A percentile compares a stretch with the other conserved stretches of the same genome.
Conservation (phyloP, 192 early-diverging fungal species). For the Umbelopsis vinacea region DNA sequence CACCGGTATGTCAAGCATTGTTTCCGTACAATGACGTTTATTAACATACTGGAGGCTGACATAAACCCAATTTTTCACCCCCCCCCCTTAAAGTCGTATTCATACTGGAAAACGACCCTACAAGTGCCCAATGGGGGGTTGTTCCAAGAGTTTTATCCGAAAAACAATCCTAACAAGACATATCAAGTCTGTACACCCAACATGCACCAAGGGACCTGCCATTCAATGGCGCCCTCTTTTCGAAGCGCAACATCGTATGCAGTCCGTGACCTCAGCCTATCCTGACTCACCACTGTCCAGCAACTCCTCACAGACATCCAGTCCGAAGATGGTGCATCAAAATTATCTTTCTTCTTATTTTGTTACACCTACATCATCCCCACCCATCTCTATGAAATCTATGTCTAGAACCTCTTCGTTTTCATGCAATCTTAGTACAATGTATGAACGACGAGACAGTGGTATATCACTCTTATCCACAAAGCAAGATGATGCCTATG, state of each 20-base stretch:
- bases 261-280: neutral
- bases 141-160: conserved; percentile 50
- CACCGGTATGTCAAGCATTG: conserved; percentile 61
- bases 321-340: neutral
- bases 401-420: neutral
- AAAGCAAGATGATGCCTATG: neutral
- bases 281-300: neutral
- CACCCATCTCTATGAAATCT: neutral
- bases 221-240: conserved; percentile 42
- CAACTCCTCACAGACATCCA: neutral
- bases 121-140: conserved; percentile 40
- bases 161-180: conserved; percentile 62
- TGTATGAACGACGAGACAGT: conserved; percentile 14
- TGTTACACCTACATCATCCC: neutral
- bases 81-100: conserved; percentile 30
- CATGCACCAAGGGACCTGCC: conserved; percentile 30
- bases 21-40: neutral
- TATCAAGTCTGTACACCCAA: conserved; percentile 36
- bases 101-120: conserved; percentile 48
- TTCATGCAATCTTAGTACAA: neutral
- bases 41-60: neutral
- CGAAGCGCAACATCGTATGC: conserved; percentile 37
- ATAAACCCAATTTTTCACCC: neutral
- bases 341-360: neutral
- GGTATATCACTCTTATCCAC: neutral